A percentile compares a stretch with the other conserved stretches of the same genome.
These are phyloP conservation scores for Zostera marina DNA, from an alignment of 116 monocot species.

Conservation along the genomic window DNA sequence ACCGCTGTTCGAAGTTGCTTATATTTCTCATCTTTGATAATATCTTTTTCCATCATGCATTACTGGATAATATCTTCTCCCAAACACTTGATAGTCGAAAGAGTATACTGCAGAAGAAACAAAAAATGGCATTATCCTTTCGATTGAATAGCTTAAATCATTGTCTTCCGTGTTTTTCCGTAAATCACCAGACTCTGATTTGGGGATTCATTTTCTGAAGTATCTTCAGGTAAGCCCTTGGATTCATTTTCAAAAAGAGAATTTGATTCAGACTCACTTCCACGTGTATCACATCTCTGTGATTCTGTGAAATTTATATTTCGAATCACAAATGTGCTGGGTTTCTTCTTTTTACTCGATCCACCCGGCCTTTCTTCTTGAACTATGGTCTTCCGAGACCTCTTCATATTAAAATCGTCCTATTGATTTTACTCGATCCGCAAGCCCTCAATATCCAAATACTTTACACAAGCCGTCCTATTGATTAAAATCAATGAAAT, in stretches of 20 bases:
- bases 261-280: conserved; percentile 35
- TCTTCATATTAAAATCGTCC: conserved; percentile 79
- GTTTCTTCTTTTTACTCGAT: conserved; percentile 43
- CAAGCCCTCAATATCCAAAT: conserved; percentile 81
- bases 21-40: too few species aligned
- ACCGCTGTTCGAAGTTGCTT: too few species aligned
- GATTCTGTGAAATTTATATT: conserved; percentile 68
- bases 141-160: conserved; percentile 28
- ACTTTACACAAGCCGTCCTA: conserved; percentile 62
- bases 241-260: conserved; percentile 32
- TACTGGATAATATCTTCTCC: too few species aligned
- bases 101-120: too few species aligned
- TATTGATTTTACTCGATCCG: too few species aligned
- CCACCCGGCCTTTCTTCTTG: conserved; percentile 30
- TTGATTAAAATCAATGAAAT: conserved; percentile 2
- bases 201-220: conserved; percentile 23
- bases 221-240: conserved; percentile 22
- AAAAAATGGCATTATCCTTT: conserved; percentile 14
- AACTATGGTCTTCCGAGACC: conserved; percentile 19
- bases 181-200: conserved; percentile 28
- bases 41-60: too few species aligned
- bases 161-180: conserved; percentile 32
- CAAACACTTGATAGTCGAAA: too few species aligned
- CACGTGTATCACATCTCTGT: conserved; percentile 36
- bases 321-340: conserved; percentile 53